Evolutionary conservation across 345 rosid species (phyloP), one percentile per base, ranked within the genome.

Genomic region (Hypericum perforatum): DNA sequence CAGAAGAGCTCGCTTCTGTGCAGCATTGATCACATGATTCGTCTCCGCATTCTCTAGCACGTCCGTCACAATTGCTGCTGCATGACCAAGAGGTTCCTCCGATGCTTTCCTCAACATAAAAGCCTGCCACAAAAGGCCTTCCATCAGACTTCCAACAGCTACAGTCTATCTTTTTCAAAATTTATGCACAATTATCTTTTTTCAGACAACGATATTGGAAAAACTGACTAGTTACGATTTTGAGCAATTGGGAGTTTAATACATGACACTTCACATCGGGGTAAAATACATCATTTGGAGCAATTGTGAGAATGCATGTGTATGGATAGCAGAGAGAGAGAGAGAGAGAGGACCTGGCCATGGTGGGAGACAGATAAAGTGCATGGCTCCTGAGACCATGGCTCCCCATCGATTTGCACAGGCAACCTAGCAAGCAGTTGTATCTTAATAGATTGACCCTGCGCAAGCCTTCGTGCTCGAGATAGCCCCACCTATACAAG

Each of bases 11-110:
- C 89, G 81, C 68, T 88, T 92, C 77, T 92, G 97, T 13, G 78
- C 73, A 48, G 94, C 86, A 70, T 80, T 88, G 65, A 92, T 88
- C 38, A 88, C 77, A 36, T 78, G 82, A 61, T 72, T 78, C 13
- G 85, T 80, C 68, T 88, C 98, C 11, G 98, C 98, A 70, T 78
- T 83, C 74, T 88, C 98, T 50, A 92, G 75, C 59, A 88, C 89
- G 52, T 92, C 90, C 3, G 91, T 78, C 63, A 92, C 82, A 66
- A 92, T 82, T 16, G 97, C 89, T 8, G 95, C 85, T 57, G 98
- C 98, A 68, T 85, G 97, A 55, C 97, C 98, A 11, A 88, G 84
- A 56, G 94, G 97, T 69, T 88, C 98, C 76, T 88, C 98, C 0
- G 74, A 79, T 0, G 87, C 84, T 67, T 82, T 77, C 77, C 67